Evolutionary conservation across 768 basidiomycete genomes (phyloP), one percentile per base, ranked within the genome.

Genomic region (Hypsizygus marmoreus): DNA sequence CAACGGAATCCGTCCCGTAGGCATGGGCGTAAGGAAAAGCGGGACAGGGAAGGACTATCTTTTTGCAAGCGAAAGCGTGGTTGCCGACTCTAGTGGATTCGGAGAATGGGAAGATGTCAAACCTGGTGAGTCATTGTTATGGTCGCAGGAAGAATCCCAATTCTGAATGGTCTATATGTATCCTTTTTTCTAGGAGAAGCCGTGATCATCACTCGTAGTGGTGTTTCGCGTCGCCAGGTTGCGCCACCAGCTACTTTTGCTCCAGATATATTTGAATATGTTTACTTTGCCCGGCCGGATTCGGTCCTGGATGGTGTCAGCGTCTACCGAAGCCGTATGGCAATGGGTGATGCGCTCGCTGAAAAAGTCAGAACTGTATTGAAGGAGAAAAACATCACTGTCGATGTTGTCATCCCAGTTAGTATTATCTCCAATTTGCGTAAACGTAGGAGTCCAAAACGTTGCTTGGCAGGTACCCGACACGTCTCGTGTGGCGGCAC

Each of bases 251-350:
- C 82, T 6, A 81, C 79, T 1, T 97, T 97, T 62, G 90, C 95
- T 1, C 97, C 97, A 16, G 97, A 98, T 69, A 97, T 99, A 59
- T 99, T 98, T 62, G 97, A 99, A 77, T 97, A 82, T 58, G 97
- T 99, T 53, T 99, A 99, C 71, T 93, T 99, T 63, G 94, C 97
- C 6, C 85, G 97, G 44, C 97, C 95, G 0, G 97, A 99, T 70
- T 97, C 93, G 5, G 97, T 97, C 39, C 76, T 99, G 40, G 95
- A 99, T 60, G 95, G 95, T 32, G 85, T 99, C 66, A 94, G 91
- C 60, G 97, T 98, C 34, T 98, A 98, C 67, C 82, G 97, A 36
- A 90, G 91, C 61, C 86, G 97, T 29, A 98, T 98, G 97, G 93
- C 97, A 1, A 99, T 99, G 97, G 97, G 97, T 44, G 95, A 98